phyloP scores from a whole-genome alignment of 768 basidiomycete genomes.

The Mrakia blollopis region DNA sequence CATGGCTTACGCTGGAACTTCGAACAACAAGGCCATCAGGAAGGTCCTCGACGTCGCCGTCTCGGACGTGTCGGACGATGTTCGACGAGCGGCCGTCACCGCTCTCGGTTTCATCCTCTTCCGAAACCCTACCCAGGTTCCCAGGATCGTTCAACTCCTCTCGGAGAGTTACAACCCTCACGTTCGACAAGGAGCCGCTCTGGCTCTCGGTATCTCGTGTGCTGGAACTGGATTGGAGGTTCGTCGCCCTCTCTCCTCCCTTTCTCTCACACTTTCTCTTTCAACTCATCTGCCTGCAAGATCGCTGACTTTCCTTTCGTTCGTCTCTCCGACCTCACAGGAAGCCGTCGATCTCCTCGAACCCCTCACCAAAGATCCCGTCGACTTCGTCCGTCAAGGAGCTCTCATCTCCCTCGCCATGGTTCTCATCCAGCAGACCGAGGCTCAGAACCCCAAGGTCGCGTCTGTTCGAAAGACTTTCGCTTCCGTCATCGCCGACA shows the following conservation, averaged over 20 bases:
- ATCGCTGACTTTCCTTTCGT: neutral
- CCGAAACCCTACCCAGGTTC: constrained; percentile 93
- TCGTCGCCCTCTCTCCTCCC: constrained; percentile 33
- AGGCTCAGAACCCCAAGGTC: constrained; percentile 76
- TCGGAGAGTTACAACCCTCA: constrained; percentile 99
- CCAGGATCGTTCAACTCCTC: constrained; percentile 89
- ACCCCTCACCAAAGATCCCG: constrained; percentile 95
- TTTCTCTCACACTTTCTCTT: constrained; percentile 5
- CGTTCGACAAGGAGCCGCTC: constrained; percentile 91
- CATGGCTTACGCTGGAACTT: constrained; percentile 91
- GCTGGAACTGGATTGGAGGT: constrained; percentile 94
- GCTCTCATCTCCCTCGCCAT: constrained; percentile 93
- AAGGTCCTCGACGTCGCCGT: constrained; percentile 92
- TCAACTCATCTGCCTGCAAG: too few relatives aligned
- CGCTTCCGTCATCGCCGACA: constrained; percentile 83
- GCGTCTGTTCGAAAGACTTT: constrained; percentile 77
- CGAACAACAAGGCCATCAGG: constrained; percentile 87
- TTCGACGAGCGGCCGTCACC: constrained; percentile 92
- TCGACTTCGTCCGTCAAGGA: constrained; percentile 97
- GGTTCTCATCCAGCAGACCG: constrained; percentile 94
- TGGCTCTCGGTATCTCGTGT: constrained; percentile 94
- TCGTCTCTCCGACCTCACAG: constrained; percentile 46
- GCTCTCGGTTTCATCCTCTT: constrained; percentile 92
- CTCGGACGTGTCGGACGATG: constrained; percentile 96
- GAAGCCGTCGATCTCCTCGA: constrained; percentile 95